Conservation (phyloP, 208 protist genomes). For the Crithidia expoeki region DNA sequence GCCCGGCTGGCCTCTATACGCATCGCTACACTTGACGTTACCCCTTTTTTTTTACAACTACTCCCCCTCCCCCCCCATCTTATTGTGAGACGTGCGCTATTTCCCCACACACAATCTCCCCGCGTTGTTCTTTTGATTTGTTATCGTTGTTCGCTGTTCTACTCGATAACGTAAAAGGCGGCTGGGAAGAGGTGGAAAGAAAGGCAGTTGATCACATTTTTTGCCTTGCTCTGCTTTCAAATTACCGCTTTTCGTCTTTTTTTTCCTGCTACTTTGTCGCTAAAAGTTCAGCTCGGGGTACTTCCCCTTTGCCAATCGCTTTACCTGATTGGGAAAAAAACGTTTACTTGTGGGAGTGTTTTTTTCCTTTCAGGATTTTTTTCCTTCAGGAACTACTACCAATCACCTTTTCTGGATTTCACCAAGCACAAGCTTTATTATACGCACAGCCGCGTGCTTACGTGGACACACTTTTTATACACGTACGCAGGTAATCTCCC, state of each 20-base stretch:
- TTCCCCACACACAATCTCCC: background rate
- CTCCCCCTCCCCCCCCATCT: background rate
- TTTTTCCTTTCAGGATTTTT: background rate
- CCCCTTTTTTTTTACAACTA: background rate
- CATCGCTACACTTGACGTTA: background rate
- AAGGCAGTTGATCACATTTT: background rate
- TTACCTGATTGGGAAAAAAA: too few species aligned
- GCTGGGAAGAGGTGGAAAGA: background rate
- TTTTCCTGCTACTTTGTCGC: background rate
- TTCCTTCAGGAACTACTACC: background rate
- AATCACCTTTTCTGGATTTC: background rate
- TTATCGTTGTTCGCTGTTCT: background rate
- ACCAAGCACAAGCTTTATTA: background rate
- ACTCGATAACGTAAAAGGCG: background rate
- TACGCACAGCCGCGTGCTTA: too few species aligned
- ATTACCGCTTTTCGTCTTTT: too few species aligned
- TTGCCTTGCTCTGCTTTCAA: too few species aligned
- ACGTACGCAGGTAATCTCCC: too few species aligned
- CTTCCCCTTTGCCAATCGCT: too few species aligned
- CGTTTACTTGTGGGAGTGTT: background rate
- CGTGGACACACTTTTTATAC: too few species aligned
- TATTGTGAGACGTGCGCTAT: background rate
- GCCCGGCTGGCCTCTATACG: background rate
- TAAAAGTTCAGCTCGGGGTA: background rate
- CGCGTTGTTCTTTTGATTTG: background rate